phyloP scores from a whole-genome alignment of 2,329 filamentous ascomycete genomes.

The Penicillium expansum region DNA sequence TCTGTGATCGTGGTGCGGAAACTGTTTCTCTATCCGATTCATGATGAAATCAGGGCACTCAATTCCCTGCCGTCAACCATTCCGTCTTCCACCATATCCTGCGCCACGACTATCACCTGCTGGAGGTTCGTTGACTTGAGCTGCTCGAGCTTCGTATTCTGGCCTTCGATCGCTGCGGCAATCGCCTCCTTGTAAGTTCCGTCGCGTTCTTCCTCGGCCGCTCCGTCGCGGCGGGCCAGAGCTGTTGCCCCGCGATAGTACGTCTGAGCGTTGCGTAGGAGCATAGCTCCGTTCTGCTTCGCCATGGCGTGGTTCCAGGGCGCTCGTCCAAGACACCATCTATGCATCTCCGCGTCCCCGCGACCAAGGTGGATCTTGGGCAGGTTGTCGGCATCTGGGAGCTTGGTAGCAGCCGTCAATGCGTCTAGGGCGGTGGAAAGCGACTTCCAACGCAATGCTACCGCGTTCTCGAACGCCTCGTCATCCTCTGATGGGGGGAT shows the following conservation, averaged over 20 bases:
- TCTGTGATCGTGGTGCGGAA: slow-evolving; percentile 20
- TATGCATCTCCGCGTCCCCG: slow-evolving; percentile 56
- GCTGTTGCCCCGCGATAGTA: slow-evolving; percentile 56
- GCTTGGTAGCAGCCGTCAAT: slow-evolving; percentile 52
- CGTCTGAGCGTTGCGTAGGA: slow-evolving; percentile 56
- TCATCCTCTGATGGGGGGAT: slow-evolving; percentile 27
- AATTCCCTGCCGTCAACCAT: slow-evolving; percentile 41
- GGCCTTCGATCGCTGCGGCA: slow-evolving; percentile 45
- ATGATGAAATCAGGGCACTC: slow-evolving; percentile 35
- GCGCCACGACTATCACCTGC: slow-evolving; percentile 44
- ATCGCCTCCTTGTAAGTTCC: slow-evolving; percentile 50
- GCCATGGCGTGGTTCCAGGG: slow-evolving; percentile 45
- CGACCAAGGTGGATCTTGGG: slow-evolving; percentile 54
- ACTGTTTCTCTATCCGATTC: slow-evolving; percentile 9
- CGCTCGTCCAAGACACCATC: slow-evolving; percentile 51
- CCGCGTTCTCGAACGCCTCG: slow-evolving; percentile 31
- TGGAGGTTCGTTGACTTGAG: slow-evolving; percentile 36
- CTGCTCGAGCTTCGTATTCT: slow-evolving; percentile 40
- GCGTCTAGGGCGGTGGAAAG: slow-evolving; percentile 52
- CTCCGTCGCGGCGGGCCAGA: slow-evolving; percentile 41
- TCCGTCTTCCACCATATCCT: slow-evolving; percentile 55
- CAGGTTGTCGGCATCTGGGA: slow-evolving; percentile 50
- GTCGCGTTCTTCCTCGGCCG: slow-evolving; percentile 43
- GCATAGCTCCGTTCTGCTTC: slow-evolving; percentile 44
- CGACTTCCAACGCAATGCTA: slow-evolving; percentile 51